Evolutionary conservation across 805 yeast genomes (phyloP), one percentile per base, ranked within the genome.

Genomic region (Starmerella davenportii): DNA sequence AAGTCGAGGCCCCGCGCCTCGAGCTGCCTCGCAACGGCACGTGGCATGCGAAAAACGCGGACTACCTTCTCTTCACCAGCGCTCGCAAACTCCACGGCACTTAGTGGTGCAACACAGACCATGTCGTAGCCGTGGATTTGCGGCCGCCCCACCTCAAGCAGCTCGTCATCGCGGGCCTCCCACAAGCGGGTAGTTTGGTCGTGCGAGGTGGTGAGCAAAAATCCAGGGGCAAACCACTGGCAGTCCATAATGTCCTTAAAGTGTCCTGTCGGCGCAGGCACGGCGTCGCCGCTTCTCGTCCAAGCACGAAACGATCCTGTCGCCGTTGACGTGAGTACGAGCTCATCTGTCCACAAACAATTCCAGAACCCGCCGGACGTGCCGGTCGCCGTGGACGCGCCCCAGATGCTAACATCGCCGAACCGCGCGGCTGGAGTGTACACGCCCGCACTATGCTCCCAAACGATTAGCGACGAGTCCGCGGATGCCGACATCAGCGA

Each of bases 81-180:
- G 38, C 94, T 80, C 3, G 85, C 79, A 60, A 80, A 87, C 45
- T 69, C 62, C 1, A 78, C 64, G 36, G 64, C 58, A 15, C 69
- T 58, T 13, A 90, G 57, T 11, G 77, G 65, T 29, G 74, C 71
- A 5, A 79, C 63, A 47, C 93, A 74, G 29, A 80, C 67, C 95
- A 90, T 84, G 53, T 90, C 96, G 54, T 82, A 90, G 7, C 99
- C 99, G 57, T 90, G 99, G 45, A 90, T 90, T 57, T 90, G 99
- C 0, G 98, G 96, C 49, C 99, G 70, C 1, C 95, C 81, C 57
- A 90, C 76, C 56, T 90, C 99, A 53, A 76, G 77, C 93, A 95
- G 39, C 84, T 1, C 75, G 63, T 5, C 47, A 35, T 65, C 57
- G 15, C 38, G 40, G 17, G 52, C 41, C 0, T 93, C 74, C 57